These are phyloP conservation scores for Anastatica hierochuntica DNA, from an alignment of 345 rosid species.

Conservation along the genomic window DNA sequence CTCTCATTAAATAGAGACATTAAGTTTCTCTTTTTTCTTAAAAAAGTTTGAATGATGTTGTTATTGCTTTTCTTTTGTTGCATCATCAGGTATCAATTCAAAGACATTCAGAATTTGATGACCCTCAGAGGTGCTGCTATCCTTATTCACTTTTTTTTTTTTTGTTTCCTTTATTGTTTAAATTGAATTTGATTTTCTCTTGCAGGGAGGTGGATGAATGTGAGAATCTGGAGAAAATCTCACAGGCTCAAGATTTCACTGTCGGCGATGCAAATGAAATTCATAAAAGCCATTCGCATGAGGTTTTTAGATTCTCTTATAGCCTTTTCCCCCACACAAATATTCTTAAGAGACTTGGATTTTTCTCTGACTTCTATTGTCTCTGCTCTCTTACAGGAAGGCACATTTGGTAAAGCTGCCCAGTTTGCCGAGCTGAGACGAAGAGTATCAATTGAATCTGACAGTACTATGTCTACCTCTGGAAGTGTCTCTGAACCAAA, in stretches of 20 bases:
- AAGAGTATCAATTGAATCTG: conserved; percentile 60
- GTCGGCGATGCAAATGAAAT: conserved; percentile 35
- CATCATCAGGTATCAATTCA: conserved; percentile 76
- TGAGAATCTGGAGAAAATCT: too few relatives aligned
- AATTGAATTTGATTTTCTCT: conserved; percentile 1
- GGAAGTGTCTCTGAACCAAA: conserved; percentile 65
- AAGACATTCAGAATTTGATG: conserved; percentile 40
- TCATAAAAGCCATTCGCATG: conserved; percentile 24
- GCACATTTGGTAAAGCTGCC: conserved; percentile 24
- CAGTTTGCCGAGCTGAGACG: conserved; percentile 34
- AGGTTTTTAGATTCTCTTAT: too few relatives aligned
- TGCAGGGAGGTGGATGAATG: conserved; percentile 45
- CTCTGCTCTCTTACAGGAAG: conserved; percentile 33
- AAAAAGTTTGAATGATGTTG: too few relatives aligned
- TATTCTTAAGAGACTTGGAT: conserved; percentile 32
- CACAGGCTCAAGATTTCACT: conserved; percentile 40
- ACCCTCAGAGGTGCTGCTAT: conserved; percentile 43
- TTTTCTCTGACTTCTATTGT: too few relatives aligned
- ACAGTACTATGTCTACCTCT: conserved; percentile 66
- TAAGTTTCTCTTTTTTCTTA: conserved; percentile 4
- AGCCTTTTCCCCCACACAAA: too few relatives aligned
- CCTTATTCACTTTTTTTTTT: background rate
- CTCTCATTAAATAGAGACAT: too few relatives aligned
- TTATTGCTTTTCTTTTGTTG: too few relatives aligned
- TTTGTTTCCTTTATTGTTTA: background rate